These are phyloP conservation scores for Dichomitus squalens DNA, from an alignment of 1,284 basidiomycete species.

Conservation along the genomic window DNA sequence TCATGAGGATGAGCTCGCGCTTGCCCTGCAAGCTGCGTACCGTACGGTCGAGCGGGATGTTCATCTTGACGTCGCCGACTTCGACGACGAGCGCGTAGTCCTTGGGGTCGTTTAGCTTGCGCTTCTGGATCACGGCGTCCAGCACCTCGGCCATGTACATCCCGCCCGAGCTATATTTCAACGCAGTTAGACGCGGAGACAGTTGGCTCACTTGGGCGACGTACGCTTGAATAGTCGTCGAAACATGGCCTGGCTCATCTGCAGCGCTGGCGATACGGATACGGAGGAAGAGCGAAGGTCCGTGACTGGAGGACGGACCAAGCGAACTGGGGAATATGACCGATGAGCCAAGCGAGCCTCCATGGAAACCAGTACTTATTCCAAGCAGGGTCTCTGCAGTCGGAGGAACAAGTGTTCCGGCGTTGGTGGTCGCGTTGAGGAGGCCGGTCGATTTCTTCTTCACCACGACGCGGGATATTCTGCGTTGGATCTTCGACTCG, in stretches of 20 bases:
- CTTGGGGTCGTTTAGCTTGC: constrained; percentile 71
- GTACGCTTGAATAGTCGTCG: constrained; percentile 83
- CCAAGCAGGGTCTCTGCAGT: constrained; percentile 29
- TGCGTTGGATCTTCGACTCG: constrained; percentile 76
- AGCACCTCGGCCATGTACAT: constrained; percentile 98
- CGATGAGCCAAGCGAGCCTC: constrained; percentile 41
- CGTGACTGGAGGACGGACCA: constrained; percentile 67
- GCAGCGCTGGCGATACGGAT: constrained; percentile 78
- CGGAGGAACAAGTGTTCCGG: constrained; percentile 34
- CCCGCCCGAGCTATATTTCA: constrained; percentile 70
- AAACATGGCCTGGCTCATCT: constrained; percentile 75
- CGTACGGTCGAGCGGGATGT: constrained; percentile 94
- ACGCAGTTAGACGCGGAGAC: neutral
- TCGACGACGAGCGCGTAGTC: constrained; percentile 78
- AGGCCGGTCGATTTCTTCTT: constrained; percentile 52
- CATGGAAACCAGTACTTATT: constrained; percentile 33
- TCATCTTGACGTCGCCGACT: constrained; percentile 75
- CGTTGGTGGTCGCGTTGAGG: constrained; percentile 21
- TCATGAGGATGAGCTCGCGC: constrained; percentile 83
- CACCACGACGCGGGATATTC: constrained; percentile 69
- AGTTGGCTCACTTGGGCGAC: neutral
- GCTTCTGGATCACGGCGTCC: constrained; percentile 80
- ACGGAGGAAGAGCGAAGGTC: constrained; percentile 79
- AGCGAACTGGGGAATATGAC: constrained; percentile 61
- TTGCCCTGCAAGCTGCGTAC: constrained; percentile 91